Evolutionary conservation across 768 basidiomycete genomes (phyloP), one percentile per base, ranked within the genome.

Genomic region (Rhodosporidiobolus sp.): DNA sequence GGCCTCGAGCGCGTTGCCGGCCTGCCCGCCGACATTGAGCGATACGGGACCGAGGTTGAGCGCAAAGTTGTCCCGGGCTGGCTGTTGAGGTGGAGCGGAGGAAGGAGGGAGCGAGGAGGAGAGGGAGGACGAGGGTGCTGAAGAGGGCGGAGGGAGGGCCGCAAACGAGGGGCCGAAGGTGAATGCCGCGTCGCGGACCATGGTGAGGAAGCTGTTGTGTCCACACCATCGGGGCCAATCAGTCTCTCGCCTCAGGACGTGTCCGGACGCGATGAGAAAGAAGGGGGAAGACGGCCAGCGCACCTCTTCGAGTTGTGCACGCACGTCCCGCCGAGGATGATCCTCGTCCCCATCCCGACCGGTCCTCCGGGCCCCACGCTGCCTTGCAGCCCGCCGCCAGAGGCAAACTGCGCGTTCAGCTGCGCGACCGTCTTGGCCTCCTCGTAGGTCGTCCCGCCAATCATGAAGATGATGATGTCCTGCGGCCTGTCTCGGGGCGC

Each of bases 391-490:
- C 58, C 66, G 4, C 67, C 58, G 0, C 77, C 77, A 6, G 71
- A 50, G 32, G 70, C 71, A 54, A 83, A 78, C 75, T 93, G 92
- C 79, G 94, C 90, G 79, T 98, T 99, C 74, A 95, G 84, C 59
- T 92, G 82, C 11, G 92, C 86, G 20, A 98, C 86, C 0, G 90
- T 86, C 73, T 92, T 85, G 0, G 93, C 92, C 81, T 99, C 96
- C 80, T 92, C 94, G 78, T 96, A 98, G 0, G 96, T 98, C 38
- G 92, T 88, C 0, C 96, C 96, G 38, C 96, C 96, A 70, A 98
- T 88, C 84, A 99, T 89, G 82, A 98, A 99, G 69, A 99, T 84
- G 69, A 99, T 96, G 56, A 98, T 87, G 81, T 98, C 95, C 77
- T 97, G 95, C 16, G 94, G 90, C 77, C 95, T 95, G 78, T 17